Conservation (phyloP, 805 yeast species). For the Crinitomyces ghanaensis region DNA sequence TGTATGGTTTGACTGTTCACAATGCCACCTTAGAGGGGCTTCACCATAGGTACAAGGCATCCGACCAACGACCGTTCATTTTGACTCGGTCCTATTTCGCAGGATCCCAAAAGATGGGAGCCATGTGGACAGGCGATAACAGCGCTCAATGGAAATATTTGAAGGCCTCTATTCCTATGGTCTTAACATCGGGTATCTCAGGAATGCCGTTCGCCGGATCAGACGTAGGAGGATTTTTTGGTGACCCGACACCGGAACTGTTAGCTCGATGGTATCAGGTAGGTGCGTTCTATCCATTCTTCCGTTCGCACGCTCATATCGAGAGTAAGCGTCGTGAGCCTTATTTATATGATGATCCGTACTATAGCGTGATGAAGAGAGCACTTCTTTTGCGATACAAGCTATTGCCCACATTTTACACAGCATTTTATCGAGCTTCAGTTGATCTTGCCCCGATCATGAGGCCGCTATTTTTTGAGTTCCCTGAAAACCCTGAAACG, state of each 20-base stretch:
- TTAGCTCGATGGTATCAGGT: conserved; percentile 91
- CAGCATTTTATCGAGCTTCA: conserved; percentile 59
- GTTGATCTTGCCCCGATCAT: conserved; percentile 56
- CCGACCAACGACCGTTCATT: conserved; percentile 66
- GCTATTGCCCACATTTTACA: conserved; percentile 69
- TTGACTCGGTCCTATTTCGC: conserved; percentile 79
- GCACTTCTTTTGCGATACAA: conserved; percentile 65
- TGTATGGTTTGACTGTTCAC: conserved; percentile 70
- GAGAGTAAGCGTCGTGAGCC: conserved; percentile 92
- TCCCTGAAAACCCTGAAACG: conserved; percentile 29
- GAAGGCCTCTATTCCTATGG: conserved; percentile 73
- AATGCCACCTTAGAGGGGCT: conserved; percentile 68
- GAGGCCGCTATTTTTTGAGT: conserved; percentile 23
- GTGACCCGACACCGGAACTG: conserved; percentile 73
- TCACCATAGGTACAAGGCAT: conserved; percentile 34
- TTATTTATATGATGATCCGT: conserved; percentile 71
- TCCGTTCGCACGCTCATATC: conserved; percentile 93
- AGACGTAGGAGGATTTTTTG: conserved; percentile 95
- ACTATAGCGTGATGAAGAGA: conserved; percentile 51
- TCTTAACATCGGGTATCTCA: conserved; percentile 64
- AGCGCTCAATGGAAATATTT: conserved; percentile 87
- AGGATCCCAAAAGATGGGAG: conserved; percentile 85
- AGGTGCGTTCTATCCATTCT: conserved; percentile 93
- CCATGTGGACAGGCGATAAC: conserved; percentile 98
- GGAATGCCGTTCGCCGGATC: conserved; percentile 94